Evolutionary conservation across 129 eudicot species (phyloP).

Genomic region (Centaurea solstitialis): DNA sequence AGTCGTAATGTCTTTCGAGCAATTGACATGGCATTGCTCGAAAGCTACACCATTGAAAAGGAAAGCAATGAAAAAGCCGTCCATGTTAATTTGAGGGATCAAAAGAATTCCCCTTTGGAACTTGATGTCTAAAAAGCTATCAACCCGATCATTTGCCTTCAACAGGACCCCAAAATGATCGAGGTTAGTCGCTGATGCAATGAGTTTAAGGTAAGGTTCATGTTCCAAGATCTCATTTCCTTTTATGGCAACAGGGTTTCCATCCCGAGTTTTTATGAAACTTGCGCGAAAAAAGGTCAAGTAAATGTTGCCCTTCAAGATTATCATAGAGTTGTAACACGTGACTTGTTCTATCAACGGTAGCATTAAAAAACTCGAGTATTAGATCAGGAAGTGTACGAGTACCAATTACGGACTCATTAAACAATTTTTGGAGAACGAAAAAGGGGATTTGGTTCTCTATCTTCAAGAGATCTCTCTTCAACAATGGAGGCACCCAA

Average conservation of each 20-base stretch:
- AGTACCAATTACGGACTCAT: not conserved
- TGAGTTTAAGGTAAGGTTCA: not conserved
- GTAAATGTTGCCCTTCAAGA: conserved; percentile 23
- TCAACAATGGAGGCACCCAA: conserved; percentile 37
- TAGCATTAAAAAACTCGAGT: not conserved
- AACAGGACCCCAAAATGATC: conserved; percentile 21
- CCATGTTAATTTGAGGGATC: conserved; percentile 33
- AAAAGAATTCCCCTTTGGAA: conserved; percentile 21
- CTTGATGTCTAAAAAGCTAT: conserved; percentile 31
- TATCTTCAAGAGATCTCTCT: conserved; percentile 34
- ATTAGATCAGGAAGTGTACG: conserved; percentile 27
- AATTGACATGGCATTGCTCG: conserved; percentile 27
- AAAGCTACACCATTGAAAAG: conserved; percentile 33
- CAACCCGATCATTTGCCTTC: conserved; percentile 8
- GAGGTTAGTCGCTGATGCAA: too few species aligned
- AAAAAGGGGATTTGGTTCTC: conserved; percentile 43
- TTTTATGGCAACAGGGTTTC: not conserved
- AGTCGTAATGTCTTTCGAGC: conserved; percentile 37
- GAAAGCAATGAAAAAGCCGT: conserved; percentile 26
- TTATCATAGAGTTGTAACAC: too few species aligned
- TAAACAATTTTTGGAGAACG: conserved; percentile 27
- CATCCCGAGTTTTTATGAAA: not conserved
- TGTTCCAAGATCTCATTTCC: not conserved
- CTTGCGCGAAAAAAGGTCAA: conserved; percentile 35
- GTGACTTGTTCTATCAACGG: too few species aligned